These are phyloP conservation scores for Sarcomyxa edulis DNA, from an alignment of 768 basidiomycete genomes.

Conservation along the genomic window DNA sequence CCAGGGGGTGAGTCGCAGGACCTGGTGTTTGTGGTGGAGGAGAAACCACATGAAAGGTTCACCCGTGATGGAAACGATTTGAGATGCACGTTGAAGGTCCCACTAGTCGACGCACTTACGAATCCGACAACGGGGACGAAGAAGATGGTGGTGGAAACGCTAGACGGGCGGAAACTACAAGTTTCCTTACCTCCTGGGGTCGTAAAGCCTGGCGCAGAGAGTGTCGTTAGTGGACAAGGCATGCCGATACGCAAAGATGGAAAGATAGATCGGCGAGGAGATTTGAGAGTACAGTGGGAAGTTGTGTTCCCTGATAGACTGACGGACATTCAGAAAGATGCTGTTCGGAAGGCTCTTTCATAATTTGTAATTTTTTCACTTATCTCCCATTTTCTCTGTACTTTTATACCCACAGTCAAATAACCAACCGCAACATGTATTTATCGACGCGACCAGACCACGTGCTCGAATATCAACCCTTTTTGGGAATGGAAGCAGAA, in stretches of 20 bases:
- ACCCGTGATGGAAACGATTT: conserved; percentile 82
- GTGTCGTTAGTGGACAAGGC: conserved; percentile 68
- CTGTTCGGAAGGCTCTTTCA: conserved; percentile 65
- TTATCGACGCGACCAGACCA: too few species aligned
- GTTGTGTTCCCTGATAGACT: conserved; percentile 78
- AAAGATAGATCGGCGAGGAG: conserved; percentile 66
- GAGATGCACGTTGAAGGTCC: conserved; percentile 49
- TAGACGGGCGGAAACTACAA: conserved; percentile 79
- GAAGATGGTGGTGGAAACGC: conserved; percentile 54
- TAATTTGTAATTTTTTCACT: too few species aligned
- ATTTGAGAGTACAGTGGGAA: conserved; percentile 79
- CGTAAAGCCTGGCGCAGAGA: conserved; percentile 75
- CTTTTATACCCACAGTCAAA: too few species aligned
- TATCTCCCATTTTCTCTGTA: too few species aligned
- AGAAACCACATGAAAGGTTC: conserved; percentile 81
- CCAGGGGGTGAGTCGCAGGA: conserved; percentile 68
- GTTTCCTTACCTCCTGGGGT: conserved; percentile 61
- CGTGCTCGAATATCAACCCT: too few species aligned
- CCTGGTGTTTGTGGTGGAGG: conserved; percentile 96
- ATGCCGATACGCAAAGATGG: conserved; percentile 90
- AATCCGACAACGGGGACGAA: conserved; percentile 32
- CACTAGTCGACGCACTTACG: conserved; percentile 80
- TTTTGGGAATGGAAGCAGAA: too few species aligned
- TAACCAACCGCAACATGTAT: too few species aligned
- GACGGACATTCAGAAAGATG: conserved; percentile 76